Percentiles rank a stretch among this genome's conserved stretches.
Conservation (phyloP, 305 asterid species). For the Solanum hybrid region DNA sequence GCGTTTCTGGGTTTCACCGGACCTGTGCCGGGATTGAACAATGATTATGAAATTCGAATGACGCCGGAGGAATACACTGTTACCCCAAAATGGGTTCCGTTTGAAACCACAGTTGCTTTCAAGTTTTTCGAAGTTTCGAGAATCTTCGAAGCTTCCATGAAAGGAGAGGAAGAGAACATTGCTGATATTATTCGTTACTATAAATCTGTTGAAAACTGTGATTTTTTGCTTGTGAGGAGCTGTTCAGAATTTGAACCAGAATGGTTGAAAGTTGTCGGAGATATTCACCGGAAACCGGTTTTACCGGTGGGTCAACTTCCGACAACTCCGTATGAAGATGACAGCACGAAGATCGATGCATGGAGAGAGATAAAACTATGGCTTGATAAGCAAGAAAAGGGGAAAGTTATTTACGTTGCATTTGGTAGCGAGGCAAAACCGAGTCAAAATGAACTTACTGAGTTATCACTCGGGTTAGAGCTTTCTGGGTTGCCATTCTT, state of each 20-base stretch:
- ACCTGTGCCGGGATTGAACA: constrained; percentile 10
- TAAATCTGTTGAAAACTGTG: not conserved
- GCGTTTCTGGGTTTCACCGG: constrained; percentile 15
- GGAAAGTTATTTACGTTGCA: constrained; percentile 14
- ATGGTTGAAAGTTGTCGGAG: constrained; percentile 5
- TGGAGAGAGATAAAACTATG: constrained; percentile 15
- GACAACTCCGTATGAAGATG: not conserved
- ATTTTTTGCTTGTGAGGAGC: not conserved
- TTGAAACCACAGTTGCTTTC: constrained; percentile 21
- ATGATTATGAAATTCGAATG: constrained; percentile 8
- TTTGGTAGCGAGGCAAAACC: constrained; percentile 26
- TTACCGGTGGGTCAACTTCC: constrained; percentile 31
- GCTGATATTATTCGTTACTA: not conserved
- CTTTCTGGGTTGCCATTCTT: constrained; percentile 16
- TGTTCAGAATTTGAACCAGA: constrained; percentile 11
- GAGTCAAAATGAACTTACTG: constrained; percentile 18
- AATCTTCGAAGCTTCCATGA: not conserved
- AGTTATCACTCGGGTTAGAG: constrained; percentile 23
- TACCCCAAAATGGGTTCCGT: constrained; percentile 34
- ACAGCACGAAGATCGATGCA: not conserved
- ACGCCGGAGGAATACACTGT: constrained; percentile 32
- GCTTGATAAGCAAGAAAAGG: constrained; percentile 11
- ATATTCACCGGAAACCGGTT: constrained; percentile 9
- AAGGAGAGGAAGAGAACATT: constrained; percentile 8
- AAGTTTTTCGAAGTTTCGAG: constrained; percentile 8